Evolutionary conservation across 768 basidiomycete species (phyloP).

Genomic region (Boletus edulis): DNA sequence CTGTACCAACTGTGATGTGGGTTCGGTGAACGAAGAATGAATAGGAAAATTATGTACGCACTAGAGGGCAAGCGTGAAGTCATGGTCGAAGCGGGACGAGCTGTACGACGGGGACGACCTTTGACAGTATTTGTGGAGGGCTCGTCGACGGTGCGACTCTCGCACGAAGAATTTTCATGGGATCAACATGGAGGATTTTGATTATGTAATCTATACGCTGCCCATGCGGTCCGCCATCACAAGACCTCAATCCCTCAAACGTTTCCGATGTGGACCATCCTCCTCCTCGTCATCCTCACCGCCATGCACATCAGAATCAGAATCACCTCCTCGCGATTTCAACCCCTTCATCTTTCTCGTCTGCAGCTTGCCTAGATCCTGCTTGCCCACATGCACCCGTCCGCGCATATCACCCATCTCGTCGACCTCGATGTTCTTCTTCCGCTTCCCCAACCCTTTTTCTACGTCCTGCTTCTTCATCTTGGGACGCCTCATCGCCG

Average conservation of each 20-base stretch:
- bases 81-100: background rate
- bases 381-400: slow-evolving; percentile 82
- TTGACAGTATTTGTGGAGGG: too few relatives aligned
- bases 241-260: slow-evolving; percentile 2
- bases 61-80: background rate
- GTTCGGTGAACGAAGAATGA: background rate
- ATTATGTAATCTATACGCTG: slow-evolving; percentile 18
- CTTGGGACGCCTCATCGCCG: slow-evolving; percentile 81
- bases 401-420: slow-evolving; percentile 97
- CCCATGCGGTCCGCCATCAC: background rate
- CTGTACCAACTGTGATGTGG: accelerated
- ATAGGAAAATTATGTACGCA: slow-evolving; percentile 1
- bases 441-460: slow-evolving; percentile 86
- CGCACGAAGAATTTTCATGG: slow-evolving; percentile 22
- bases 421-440: slow-evolving; percentile 94
- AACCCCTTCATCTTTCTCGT: slow-evolving; percentile 97
- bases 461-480: slow-evolving; percentile 86
- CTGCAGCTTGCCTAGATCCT: slow-evolving; percentile 85
- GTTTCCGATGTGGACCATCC: slow-evolving; percentile 15
- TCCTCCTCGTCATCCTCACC: slow-evolving; percentile 18
- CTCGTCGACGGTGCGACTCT: slow-evolving; percentile 1
- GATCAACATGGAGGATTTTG: slow-evolving; percentile 4
- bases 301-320: background rate
- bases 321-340: slow-evolving; percentile 35
- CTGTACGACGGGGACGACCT: background rate